Evolutionary conservation across 805 yeast genomes (phyloP).

Genomic region (Blastobotrys attinorum): DNA sequence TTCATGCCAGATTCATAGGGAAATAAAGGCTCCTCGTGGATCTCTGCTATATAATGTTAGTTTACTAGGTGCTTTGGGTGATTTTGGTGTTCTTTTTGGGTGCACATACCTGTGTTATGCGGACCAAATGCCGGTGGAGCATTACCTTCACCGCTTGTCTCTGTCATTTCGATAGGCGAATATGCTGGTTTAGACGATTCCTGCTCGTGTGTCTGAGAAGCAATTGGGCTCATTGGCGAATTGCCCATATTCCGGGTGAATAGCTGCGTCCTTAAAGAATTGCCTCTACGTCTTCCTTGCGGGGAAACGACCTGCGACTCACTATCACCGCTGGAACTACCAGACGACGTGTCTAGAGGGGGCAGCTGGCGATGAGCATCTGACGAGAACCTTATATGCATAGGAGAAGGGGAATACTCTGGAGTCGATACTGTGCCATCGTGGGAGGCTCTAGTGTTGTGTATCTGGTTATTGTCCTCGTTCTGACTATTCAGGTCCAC

Average conservation of each 20-base stretch:
- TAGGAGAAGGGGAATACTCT: background rate
- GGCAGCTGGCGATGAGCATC: constrained; percentile 4
- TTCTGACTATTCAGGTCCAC: background rate
- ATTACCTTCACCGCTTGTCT: constrained; percentile 2
- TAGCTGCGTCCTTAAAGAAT: constrained; percentile 58
- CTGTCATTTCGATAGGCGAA: constrained; percentile 30
- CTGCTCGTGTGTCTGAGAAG: too few relatives aligned
- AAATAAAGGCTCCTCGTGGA: constrained; percentile 11
- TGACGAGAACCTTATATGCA: constrained; percentile 1
- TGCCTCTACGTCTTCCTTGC: constrained; percentile 37
- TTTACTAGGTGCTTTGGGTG: too few relatives aligned
- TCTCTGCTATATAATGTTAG: constrained; percentile 1
- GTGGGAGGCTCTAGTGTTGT: too few relatives aligned
- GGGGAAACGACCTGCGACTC: too few relatives aligned
- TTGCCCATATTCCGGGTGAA: constrained; percentile 35
- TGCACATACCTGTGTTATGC: background rate
- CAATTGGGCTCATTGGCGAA: constrained; percentile 8
- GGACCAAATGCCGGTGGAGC: background rate
- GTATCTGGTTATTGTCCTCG: background rate
- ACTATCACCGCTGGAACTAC: background rate
- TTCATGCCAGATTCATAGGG: background rate
- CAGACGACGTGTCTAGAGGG: constrained; percentile 4
- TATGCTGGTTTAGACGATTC: too few relatives aligned
- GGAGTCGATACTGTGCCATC: background rate
- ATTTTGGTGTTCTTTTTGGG: background rate